Percentiles rank a stretch among this genome's conserved stretches.
Evolutionary conservation across 306 rosid species (phyloP).

Genomic region (Quillaja saponaria): DNA sequence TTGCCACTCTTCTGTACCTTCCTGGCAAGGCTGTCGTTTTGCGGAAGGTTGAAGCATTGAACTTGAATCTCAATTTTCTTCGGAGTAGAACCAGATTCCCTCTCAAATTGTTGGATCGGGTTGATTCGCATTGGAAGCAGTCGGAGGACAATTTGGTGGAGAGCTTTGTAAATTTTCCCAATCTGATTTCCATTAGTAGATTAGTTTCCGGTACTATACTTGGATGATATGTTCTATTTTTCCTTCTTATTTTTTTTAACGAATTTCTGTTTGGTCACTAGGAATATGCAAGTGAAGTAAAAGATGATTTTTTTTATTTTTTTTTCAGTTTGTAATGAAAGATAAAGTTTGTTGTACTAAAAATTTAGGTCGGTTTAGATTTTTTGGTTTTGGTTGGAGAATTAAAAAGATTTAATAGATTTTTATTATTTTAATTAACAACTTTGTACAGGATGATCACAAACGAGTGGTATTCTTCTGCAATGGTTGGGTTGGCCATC

Average conservation of each 20-base stretch:
- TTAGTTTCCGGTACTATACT: conserved; percentile 82
- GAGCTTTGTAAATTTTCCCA: conserved; percentile 71
- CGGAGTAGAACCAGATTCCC: conserved; percentile 43
- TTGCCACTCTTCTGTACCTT: conserved; percentile 75
- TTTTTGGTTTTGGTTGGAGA: no score
- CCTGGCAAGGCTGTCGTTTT: conserved; percentile 55
- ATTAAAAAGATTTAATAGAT: no score
- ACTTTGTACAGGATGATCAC: conserved; percentile 65
- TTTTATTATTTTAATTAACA: no score
- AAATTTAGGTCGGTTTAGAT: no score
- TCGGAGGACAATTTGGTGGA: conserved; percentile 28
- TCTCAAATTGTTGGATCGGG: conserved; percentile 46
- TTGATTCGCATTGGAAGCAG: conserved; percentile 26
- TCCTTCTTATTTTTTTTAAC: neutral
- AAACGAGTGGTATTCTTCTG: conserved; percentile 67
- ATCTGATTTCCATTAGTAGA: conserved; percentile 66
- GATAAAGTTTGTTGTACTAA: no score
- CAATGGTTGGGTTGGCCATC: conserved; percentile 78
- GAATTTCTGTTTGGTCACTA: neutral
- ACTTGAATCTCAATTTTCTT: conserved; percentile 48
- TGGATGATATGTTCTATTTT: conserved; percentile 58
- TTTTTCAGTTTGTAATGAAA: neutral
- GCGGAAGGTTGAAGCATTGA: conserved; percentile 54
- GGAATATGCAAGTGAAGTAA: neutral
- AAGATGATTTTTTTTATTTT: neutral